Percentiles rank a stretch among this genome's conserved stretches.
Evolutionary conservation across 1,284 basidiomycete species (phyloP).

Genomic region (Heterobasidion irregulare): DNA sequence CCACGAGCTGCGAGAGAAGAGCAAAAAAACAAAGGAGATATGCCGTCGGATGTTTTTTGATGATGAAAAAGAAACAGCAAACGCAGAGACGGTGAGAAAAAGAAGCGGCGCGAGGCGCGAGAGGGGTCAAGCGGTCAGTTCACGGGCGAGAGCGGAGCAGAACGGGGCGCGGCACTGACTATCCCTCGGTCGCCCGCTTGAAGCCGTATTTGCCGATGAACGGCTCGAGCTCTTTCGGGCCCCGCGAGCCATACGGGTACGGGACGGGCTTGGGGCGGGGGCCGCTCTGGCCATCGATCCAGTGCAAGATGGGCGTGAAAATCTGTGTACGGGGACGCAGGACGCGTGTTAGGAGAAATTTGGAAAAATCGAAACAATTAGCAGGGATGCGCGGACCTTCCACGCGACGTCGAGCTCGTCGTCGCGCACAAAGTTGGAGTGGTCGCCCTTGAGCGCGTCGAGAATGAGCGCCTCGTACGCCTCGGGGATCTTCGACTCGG

Average conservation of each 20-base stretch:
- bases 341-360: background rate
- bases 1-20: too few relatives aligned
- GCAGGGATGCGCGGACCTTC: conserved; percentile 50
- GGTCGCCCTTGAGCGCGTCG: conserved; percentile 83
- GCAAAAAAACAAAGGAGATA: too few relatives aligned
- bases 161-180: conserved; percentile 45
- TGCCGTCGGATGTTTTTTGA: too few relatives aligned
- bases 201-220: conserved; percentile 78
- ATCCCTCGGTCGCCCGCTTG: conserved; percentile 58
- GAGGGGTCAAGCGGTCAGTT: too few relatives aligned
- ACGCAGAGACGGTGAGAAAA: too few relatives aligned
- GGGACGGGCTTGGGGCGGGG: conserved; percentile 59
- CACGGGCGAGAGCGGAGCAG: too few relatives aligned
- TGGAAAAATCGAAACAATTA: background rate
- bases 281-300: conserved; percentile 77
- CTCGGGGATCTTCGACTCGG: conserved; percentile 84
- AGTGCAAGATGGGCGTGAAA: conserved; percentile 91
- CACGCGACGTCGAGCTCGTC: conserved; percentile 94
- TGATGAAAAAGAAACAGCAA: too few relatives aligned
- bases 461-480: conserved; percentile 91
- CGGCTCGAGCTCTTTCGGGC: conserved; percentile 75
- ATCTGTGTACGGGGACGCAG: conserved; percentile 41
- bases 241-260: conserved; percentile 90
- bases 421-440: conserved; percentile 90
- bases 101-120: too few relatives aligned